Evolutionary conservation across 805 yeast genomes (phyloP).

Genomic region (Metschnikowia vanudenii): DNA sequence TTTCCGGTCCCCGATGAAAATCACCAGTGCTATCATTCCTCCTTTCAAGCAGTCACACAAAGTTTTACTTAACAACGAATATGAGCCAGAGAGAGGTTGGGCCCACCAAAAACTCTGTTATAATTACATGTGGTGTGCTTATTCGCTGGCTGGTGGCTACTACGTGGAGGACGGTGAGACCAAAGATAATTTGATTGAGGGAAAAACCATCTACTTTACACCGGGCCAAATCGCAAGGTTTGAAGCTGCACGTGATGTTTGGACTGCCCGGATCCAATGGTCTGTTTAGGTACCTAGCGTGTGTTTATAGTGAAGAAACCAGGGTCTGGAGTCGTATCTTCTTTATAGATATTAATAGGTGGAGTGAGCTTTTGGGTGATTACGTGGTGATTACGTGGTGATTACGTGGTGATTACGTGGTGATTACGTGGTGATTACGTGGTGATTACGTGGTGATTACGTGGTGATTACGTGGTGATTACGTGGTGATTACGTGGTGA

Average conservation of each 20-base stretch:
- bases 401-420: too few species aligned
- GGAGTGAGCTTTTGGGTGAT: too few species aligned
- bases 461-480: too few species aligned
- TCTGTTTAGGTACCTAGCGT: too few species aligned
- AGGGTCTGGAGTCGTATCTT: too few species aligned
- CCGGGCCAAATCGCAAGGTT: constrained; percentile 29
- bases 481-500: too few species aligned
- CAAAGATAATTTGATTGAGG: constrained; percentile 37
- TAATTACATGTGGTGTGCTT: constrained; percentile 61
- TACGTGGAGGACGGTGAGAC: constrained; percentile 21
- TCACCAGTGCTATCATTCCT: constrained; percentile 41
- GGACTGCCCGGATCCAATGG: constrained; percentile 15
- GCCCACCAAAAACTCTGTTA: constrained; percentile 42
- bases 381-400: too few species aligned
- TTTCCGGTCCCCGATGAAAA: constrained; percentile 34
- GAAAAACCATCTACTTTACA: constrained; percentile 44
- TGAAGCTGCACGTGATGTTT: constrained; percentile 38
- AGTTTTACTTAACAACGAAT: constrained; percentile 2
- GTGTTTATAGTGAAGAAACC: too few species aligned
- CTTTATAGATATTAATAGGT: too few species aligned
- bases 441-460: too few species aligned
- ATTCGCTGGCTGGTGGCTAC: constrained; percentile 53
- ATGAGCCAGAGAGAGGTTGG: constrained; percentile 17
- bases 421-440: too few species aligned
- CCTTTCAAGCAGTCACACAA: constrained; percentile 5